Evolutionary conservation across 139 green algal species (phyloP), one percentile per base, ranked within the genome.

Genomic region (Spirogloea muscicola): DNA sequence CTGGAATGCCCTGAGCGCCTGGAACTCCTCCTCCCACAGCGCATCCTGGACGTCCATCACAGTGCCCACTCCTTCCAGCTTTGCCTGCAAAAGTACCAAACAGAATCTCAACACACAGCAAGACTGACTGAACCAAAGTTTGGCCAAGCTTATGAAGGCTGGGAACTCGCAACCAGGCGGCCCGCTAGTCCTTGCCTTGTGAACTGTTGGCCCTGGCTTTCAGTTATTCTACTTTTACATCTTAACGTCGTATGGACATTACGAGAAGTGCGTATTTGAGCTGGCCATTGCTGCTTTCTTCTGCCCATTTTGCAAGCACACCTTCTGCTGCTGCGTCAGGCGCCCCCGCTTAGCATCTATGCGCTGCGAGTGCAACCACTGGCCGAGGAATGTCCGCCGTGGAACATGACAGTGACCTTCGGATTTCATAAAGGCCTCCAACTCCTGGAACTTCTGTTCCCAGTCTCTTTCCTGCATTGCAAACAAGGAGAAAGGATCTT

Each of bases 11-110:
- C 31, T 25, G 16, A 74, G n/a, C 25, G 42, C 65, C 5, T 31
- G n/a, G 36, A 65, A 74, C 25, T 55, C 66, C 52, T 74, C 65
- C 38, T 74, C 65, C 65, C 65, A 74, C 65, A 27, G 16, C 3
- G 44, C 65, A n/a, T 74, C 65, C n/a, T 74, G 40, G 43, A 74
- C 34, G 27, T 74, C 49, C 40, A 74, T 36, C 5, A 66, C 41
- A 37, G 66, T 46, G 51, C 49, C 49, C 39, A 74, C 37, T 25
- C 66, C 40, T 27, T 65, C 31, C 42, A 74, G 2, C 34, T 60
- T 25, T 41, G 21, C 52, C 65, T 74, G 59, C 27, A 68, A 38
- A 5, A 38, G n/a, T n/a, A n/a, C n/a, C n/a, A n/a, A n/a, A n/a
- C n/a, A n/a, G n/a, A n/a, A n/a, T n/a, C n/a, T n/a, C n/a, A n/a